Base-by-base conservation (phyloP, 2,329 filamentous ascomycete species). In the Beauveria brongniartii region DNA sequence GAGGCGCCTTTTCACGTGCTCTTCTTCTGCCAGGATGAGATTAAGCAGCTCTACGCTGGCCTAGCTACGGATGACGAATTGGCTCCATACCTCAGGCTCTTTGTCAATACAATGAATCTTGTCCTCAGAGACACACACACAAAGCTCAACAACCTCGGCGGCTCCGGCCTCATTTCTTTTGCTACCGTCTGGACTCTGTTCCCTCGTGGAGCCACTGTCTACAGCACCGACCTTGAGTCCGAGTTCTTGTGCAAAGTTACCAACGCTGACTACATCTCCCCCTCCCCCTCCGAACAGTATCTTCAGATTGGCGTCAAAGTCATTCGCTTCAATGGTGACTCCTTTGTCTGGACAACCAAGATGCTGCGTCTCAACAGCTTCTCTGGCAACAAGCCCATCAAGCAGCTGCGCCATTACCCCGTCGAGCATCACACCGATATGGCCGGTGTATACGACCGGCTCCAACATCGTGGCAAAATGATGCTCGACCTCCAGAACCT, bases 141-240 rank as follows among this genome's bases (percentile, higher is more conserved):
- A 53, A 76, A 75, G 63, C 67, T 72, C 14, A 69, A 69, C 6
- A 68, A 72, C 26, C 69, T 80, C 5, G 69, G 71, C 43, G 67
- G 68, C 1, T 72, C 69, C 30, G 71, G 71, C 0, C 72, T 80
- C 16, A 72, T 78, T 43, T 73, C 73, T 43, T 80, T 74, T 65
- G 69, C 71, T 37, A 69, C 73, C 0, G 74, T 74, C 24, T 81
- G 79, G 78, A 74, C 77, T 0, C 73, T 75, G 44, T 80, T 79
- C 65, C 75, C 77, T 9, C 70, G 69, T 12, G 69, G 69, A 22
- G 72, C 72, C 0, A 70, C 72, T 34, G 66, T 78, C 47, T 77
- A 78, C 64, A 74, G 69, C 62, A 72, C 68, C 61, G 71, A 69
- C 14, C 63, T 71, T 48, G 75, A 77, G 65, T 72, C 74, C 30